Evolutionary conservation across 768 basidiomycete species (phyloP).

Genomic region (Lanmaoa pseudosensibilis): DNA sequence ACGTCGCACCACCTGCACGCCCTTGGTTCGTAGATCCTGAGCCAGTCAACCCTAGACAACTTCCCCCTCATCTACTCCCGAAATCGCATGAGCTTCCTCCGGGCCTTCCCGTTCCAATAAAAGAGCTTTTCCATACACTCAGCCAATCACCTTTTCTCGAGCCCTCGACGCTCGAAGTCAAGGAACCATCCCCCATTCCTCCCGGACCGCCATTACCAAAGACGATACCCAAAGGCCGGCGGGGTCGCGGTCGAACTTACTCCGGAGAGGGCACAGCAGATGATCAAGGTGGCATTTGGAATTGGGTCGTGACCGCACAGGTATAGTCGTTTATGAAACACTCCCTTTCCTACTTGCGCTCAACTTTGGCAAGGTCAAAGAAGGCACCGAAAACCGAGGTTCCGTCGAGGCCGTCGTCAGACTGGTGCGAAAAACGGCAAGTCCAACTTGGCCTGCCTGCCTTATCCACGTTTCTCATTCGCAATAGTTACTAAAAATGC

Average conservation of each 20-base stretch:
- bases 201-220: constrained; percentile 63
- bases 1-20: constrained; percentile 8
- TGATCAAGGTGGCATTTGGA: constrained; percentile 63
- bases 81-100: constrained; percentile 41
- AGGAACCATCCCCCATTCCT: constrained; percentile 47
- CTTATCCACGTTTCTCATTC: constrained; percentile 10
- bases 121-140: constrained; percentile 57
- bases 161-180: constrained; percentile 52
- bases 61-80: constrained; percentile 29
- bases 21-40: constrained; percentile 73
- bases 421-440: constrained; percentile 65
- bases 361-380: constrained; percentile 60
- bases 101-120: constrained; percentile 52
- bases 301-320: constrained; percentile 74
- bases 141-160: constrained; percentile 69
- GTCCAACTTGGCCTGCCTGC: constrained; percentile 27
- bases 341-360: neutral
- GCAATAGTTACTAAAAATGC: constrained; percentile 53
- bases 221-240: constrained; percentile 55
- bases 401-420: constrained; percentile 75
- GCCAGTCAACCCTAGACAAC: constrained; percentile 16
- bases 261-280: constrained; percentile 59
- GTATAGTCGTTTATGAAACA: constrained; percentile 34
- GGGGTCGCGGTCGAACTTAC: constrained; percentile 67
- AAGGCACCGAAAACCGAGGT: constrained; percentile 79